phyloP scores from a whole-genome alignment of 345 rosid genomes.

The Crucihimalaya himalaica region DNA sequence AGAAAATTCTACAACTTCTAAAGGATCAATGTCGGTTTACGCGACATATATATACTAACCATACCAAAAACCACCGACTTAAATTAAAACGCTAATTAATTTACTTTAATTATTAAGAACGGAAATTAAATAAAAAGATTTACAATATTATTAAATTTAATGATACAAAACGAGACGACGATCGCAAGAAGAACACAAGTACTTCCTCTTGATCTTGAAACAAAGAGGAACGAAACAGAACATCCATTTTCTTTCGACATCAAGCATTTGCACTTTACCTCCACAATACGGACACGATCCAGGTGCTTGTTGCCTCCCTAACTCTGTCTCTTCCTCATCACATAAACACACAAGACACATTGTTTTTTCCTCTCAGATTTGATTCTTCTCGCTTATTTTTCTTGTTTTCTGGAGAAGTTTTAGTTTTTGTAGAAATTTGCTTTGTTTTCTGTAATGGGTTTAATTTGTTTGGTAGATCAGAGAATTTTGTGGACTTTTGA shows the following conservation, averaged over 20 bases:
- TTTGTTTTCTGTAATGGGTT: not conserved
- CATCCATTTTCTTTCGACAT: slow-evolving; percentile 72
- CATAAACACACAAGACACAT: slow-evolving; percentile 70
- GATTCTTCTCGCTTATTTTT: not conserved
- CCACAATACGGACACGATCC: slow-evolving; percentile 87
- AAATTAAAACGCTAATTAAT: slow-evolving; percentile 13
- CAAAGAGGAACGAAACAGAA: slow-evolving; percentile 79
- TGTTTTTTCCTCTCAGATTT: slow-evolving; percentile 11
- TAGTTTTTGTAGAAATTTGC: not conserved
- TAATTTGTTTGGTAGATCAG: not conserved
- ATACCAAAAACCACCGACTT: slow-evolving; percentile 27
- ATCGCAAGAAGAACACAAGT: slow-evolving; percentile 58
- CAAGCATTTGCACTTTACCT: slow-evolving; percentile 72
- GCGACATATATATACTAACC: slow-evolving; percentile 17
- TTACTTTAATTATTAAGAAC: not conserved
- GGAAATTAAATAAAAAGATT: not conserved
- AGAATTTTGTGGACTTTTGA: not conserved
- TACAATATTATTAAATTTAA: not conserved
- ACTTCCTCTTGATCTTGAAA: slow-evolving; percentile 65
- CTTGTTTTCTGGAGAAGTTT: not conserved
- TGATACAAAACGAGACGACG: slow-evolving; percentile 52
- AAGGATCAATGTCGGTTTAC: slow-evolving; percentile 24
- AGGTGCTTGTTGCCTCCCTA: slow-evolving; percentile 71
- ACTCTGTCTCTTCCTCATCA: slow-evolving; percentile 60
- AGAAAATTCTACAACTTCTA: slow-evolving; percentile 8